These are phyloP conservation scores for Paramecium primaurelia DNA, from an alignment of 73 alveolate species.

Conservation along the genomic window DNA sequence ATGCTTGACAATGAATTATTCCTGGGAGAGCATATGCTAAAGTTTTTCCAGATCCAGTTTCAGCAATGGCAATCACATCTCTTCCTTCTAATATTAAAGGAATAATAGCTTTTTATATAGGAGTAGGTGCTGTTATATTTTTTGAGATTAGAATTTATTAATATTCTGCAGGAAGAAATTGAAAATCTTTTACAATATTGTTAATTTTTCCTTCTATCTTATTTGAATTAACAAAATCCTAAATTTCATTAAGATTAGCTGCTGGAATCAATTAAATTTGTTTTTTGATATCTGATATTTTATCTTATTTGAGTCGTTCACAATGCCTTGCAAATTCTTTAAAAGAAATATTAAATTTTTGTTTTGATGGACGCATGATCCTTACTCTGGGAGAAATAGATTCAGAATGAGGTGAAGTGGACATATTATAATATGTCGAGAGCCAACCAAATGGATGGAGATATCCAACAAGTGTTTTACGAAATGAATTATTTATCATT, in stretches of 20 bases:
- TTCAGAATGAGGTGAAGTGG: neutral
- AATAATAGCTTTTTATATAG: constrained; percentile 10
- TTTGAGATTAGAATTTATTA: neutral
- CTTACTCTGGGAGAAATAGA: neutral
- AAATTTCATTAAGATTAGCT: neutral
- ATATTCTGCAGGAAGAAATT: neutral
- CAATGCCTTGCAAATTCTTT: neutral
- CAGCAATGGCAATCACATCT: constrained; percentile 82
- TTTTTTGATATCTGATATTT: neutral
- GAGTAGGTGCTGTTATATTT: constrained; percentile 63
- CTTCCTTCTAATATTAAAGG: constrained; percentile 62
- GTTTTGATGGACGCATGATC: neutral
- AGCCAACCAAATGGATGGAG: neutral
- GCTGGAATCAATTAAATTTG: neutral
- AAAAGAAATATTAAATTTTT: neutral
- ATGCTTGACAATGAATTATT: constrained; percentile 66
- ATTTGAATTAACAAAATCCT: neutral
- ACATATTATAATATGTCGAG: neutral
- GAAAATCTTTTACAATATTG: neutral
- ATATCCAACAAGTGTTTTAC: neutral
- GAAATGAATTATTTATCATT: neutral
- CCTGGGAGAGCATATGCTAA: constrained; percentile 87
- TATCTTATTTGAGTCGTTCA: neutral
- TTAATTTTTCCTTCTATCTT: neutral
- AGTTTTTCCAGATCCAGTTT: constrained; percentile 94